Conservation (phyloP, 441 rosid species). For the Populus trichocarpa region DNA sequence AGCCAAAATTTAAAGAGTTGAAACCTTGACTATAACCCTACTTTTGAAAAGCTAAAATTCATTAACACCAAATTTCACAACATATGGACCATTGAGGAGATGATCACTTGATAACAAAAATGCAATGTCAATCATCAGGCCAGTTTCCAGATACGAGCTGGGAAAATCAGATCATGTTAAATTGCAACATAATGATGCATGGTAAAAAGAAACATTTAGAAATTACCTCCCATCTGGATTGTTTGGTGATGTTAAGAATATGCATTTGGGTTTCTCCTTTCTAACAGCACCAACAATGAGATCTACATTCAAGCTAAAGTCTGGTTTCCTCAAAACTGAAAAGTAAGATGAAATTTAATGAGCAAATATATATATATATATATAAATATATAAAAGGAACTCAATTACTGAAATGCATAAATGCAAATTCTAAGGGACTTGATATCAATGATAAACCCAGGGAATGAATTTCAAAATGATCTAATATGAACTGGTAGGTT, state of each 20-base stretch:
- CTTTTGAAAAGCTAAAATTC: not conserved
- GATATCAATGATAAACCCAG: not conserved
- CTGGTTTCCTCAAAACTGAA: slow-evolving; percentile 79
- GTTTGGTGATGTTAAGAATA: slow-evolving; percentile 95
- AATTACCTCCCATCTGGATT: slow-evolving; percentile 96
- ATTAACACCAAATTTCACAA: not conserved
- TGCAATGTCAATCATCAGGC: not conserved
- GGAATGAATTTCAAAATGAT: not conserved
- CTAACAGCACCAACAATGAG: slow-evolving; percentile 60
- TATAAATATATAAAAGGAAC: not conserved
- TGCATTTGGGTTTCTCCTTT: slow-evolving; percentile 81
- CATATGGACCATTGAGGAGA: not conserved
- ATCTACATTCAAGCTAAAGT: slow-evolving; percentile 81
- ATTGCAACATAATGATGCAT: not conserved
- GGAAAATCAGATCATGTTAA: not conserved
- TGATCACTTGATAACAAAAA: not conserved
- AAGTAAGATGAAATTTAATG: not conserved
- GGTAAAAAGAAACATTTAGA: not conserved
- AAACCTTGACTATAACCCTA: not conserved
- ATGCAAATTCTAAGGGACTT: not conserved
- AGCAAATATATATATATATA: not conserved
- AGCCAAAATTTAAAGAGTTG: not conserved
- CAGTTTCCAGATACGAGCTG: not conserved
- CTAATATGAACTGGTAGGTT: not conserved
- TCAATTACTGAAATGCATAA: slow-evolving; percentile 35